These are phyloP conservation scores for Apiospora pterosperma DNA, from an alignment of 2,329 filamentous ascomycete genomes.

Conservation along the genomic window DNA sequence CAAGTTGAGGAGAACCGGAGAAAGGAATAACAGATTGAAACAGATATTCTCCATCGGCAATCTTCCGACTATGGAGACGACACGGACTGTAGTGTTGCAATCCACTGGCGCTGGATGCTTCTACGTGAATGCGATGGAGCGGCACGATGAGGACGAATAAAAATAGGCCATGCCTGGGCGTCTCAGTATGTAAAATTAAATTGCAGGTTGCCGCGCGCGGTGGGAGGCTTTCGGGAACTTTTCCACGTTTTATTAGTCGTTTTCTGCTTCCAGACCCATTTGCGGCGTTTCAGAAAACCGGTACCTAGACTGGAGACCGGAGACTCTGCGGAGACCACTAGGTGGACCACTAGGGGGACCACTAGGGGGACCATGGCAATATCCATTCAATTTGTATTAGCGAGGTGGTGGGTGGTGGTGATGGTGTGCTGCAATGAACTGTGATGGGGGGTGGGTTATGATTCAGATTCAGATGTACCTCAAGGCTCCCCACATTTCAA, in stretches of 20 bases:
- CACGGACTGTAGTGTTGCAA: background rate
- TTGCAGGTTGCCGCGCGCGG: background rate
- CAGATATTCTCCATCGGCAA: conserved; percentile 1
- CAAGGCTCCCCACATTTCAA: background rate
- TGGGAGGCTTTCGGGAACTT: background rate
- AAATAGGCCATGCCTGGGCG: background rate
- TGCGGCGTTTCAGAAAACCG: too few species aligned
- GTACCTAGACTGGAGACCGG: too few species aligned
- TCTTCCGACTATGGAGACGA: background rate
- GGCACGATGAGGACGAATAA: background rate
- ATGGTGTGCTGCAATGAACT: background rate
- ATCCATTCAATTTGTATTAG: too few species aligned
- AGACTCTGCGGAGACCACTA: too few species aligned
- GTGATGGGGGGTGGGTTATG: too few species aligned
- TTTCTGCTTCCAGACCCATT: background rate
- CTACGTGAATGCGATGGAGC: background rate
- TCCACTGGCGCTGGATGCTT: background rate
- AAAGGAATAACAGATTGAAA: background rate
- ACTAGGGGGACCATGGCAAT: too few species aligned
- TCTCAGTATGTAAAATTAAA: too few species aligned
- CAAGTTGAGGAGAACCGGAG: background rate
- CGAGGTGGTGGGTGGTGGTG: background rate
- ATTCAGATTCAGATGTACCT: too few species aligned
- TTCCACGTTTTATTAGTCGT: background rate
- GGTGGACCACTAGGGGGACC: too few species aligned